Percentiles rank a stretch among this genome's conserved stretches.
Evolutionary conservation across 768 basidiomycete species (phyloP).

Genomic region (Amanita subjunquillea): DNA sequence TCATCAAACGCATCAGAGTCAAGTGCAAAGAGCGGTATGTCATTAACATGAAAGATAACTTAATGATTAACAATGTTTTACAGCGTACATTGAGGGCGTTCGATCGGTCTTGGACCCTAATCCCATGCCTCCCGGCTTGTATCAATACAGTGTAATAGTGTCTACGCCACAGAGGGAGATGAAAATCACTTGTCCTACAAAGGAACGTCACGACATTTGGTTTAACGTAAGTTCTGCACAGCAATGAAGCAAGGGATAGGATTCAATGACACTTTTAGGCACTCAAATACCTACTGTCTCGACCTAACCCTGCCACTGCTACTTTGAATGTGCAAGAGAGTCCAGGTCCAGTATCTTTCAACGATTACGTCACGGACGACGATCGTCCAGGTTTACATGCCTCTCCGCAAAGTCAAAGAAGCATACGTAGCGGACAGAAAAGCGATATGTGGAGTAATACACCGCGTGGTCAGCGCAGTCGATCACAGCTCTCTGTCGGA

Average conservation of each 20-base stretch:
- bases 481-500: constrained; percentile 65
- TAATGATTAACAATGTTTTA: constrained; percentile 10
- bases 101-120: constrained; percentile 90
- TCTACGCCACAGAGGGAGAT: constrained; percentile 93
- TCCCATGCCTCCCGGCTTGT: constrained; percentile 88
- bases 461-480: constrained; percentile 67
- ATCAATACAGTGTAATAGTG: constrained; percentile 88
- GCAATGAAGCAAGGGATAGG: constrained; percentile 1
- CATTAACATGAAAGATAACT: constrained; percentile 4
- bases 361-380: constrained; percentile 38
- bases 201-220: constrained; percentile 97
- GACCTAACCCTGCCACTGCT: constrained; percentile 43
- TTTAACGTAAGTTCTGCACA: constrained; percentile 50
- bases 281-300: constrained; percentile 78
- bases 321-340: constrained; percentile 33
- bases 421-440: constrained; percentile 45
- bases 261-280: constrained; percentile 41
- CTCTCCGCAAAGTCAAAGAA: constrained; percentile 71
- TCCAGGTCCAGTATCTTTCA: constrained; percentile 38
- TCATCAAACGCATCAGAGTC: constrained; percentile 82
- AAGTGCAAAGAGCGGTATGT: constrained; percentile 93
- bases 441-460: constrained; percentile 67
- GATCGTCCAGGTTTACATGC: constrained; percentile 36
- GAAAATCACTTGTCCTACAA: constrained; percentile 95
- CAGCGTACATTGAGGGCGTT: constrained; percentile 91